Conservation (phyloP, 495 filamentous ascomycete genomes). For the Lophiotrema nucula region DNA sequence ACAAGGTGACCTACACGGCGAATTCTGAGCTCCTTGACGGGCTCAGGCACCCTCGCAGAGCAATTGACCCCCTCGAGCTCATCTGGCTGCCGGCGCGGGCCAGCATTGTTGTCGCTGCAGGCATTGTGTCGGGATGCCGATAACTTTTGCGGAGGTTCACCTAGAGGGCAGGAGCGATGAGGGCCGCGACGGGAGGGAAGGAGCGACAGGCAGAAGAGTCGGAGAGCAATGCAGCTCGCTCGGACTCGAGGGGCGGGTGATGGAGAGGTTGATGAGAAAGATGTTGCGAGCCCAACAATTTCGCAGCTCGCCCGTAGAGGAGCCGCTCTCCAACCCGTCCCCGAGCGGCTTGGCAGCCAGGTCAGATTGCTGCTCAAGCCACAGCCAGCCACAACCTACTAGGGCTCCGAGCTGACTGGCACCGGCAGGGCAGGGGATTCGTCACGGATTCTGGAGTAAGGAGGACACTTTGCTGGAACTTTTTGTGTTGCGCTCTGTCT, state of each 20-base stretch:
- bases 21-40: slow-evolving; percentile 19
- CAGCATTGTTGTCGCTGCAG: slow-evolving; percentile 41
- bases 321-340: too few species aligned
- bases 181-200: not conserved
- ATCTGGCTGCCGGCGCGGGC: slow-evolving; percentile 38
- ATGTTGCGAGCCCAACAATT: slow-evolving; percentile 1
- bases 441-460: too few species aligned
- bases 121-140: slow-evolving; percentile 40
- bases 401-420: too few species aligned
- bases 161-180: not conserved
- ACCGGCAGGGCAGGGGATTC: too few species aligned
- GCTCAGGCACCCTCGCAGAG: slow-evolving; percentile 21
- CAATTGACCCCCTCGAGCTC: slow-evolving; percentile 34
- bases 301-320: not conserved
- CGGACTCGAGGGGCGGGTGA: slow-evolving; percentile 1
- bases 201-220: not conserved
- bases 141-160: too few species aligned
- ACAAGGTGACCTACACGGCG: slow-evolving; percentile 12
- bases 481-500: too few species aligned
- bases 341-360: too few species aligned
- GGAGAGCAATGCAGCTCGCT: not conserved
- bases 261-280: slow-evolving; percentile 11
- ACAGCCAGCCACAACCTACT: too few species aligned
- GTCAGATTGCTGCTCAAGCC: too few species aligned
- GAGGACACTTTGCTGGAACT: too few species aligned